Base-by-base conservation (phyloP, 352 stramenopile species). In the Blastocystis sp. region DNA sequence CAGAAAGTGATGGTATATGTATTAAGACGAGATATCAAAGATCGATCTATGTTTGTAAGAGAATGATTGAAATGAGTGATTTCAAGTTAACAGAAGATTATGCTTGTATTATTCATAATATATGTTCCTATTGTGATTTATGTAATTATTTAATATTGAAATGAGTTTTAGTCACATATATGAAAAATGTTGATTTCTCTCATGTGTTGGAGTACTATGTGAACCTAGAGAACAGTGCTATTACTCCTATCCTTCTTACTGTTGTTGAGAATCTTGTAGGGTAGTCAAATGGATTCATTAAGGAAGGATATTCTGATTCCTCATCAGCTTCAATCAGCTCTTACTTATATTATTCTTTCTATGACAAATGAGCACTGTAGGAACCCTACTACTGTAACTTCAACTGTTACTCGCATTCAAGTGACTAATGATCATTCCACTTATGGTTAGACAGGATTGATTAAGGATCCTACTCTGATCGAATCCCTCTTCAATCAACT, bases 171-270 rank as follows among this genome's bases (percentile, higher is more conserved):
- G 71, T 83, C 54, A 83, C 42, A n/a, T 83, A 83, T 42, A 83
- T 83, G 71, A 57, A 59, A 29, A 42, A 51, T 24, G 51, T 83
- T 11, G 71, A 83, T 42, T 83, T 83, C 54, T 63, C 71, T 32
- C 51, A 54, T 42, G 42, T 83, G 16, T 16, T 83, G 5, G 42
- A 83, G 51, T 83, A 83, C 54, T 83, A 59, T 49, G 65, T 83
- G 14, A 29, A 83, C 29, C 46, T 83, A 0, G 65, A 83, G 21
- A 83, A 83, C 35, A 43, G 21, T 9, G 24, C 21, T 24, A 24
- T 83, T 32, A 83, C 71, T 27, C 71, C 71, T 24, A 83, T 83
- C 32, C 71, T 83, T 19, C 71, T 83, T 42, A 67, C 71, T 37
- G 56, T 39, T 42, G 37, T 83, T 14, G 21, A 83, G 29, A 61